A percentile compares a stretch with the other conserved stretches of the same genome.
phyloP scores from a whole-genome alignment of 129 eudicot genomes.

The Centaurea solstitialis region DNA sequence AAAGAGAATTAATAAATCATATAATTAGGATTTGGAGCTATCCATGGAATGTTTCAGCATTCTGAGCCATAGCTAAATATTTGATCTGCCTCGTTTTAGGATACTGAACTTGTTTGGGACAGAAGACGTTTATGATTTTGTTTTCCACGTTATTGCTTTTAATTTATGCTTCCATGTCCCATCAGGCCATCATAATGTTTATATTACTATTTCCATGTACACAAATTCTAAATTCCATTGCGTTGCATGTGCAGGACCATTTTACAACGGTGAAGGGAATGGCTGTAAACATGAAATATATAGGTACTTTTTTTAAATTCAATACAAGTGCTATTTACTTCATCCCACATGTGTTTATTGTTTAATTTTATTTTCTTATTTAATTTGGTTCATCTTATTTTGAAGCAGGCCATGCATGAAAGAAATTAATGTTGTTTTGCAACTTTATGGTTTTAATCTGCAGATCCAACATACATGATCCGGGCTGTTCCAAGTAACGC shows the following conservation, averaged over 20 bases:
- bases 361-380: neutral
- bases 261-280: conserved; percentile 68
- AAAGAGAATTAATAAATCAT: neutral
- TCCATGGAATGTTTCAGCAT: neutral
- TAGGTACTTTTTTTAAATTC: conserved; percentile 47
- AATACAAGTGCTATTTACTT: too few species aligned
- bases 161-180: neutral
- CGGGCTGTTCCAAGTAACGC: conserved; percentile 92
- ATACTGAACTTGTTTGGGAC: neutral
- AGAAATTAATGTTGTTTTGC: neutral
- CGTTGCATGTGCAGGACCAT: conserved; percentile 65
- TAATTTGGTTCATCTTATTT: neutral
- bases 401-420: neutral
- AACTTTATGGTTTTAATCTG: conserved; percentile 12
- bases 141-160: neutral
- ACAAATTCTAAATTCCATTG: conserved; percentile 5
- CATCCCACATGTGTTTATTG: neutral
- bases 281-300: conserved; percentile 73
- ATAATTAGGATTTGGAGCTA: neutral
- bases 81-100: neutral
- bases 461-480: conserved; percentile 96
- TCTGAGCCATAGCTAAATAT: neutral
- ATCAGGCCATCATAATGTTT: neutral
- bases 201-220: neutral
- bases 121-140: neutral